phyloP scores from a whole-genome alignment of 1,139 yeast species.

The Candida glucosophila region DNA sequence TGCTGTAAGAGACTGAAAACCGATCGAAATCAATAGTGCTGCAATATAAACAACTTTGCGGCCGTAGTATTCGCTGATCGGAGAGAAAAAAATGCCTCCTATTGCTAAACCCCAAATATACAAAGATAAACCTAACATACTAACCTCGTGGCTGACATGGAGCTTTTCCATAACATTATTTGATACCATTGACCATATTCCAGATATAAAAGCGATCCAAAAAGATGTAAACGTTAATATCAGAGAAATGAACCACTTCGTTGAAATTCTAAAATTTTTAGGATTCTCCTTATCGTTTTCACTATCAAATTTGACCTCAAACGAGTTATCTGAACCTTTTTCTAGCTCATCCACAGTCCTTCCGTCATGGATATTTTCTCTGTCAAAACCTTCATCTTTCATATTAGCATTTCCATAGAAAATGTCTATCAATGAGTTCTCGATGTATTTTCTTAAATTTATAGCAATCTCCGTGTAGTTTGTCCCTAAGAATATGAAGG shows the following conservation, averaged over 20 bases:
- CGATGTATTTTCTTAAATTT: too few relatives aligned
- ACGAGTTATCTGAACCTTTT: too few relatives aligned
- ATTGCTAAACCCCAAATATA: conserved; percentile 23
- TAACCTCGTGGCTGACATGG: conserved; percentile 17
- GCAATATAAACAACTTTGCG: conserved; percentile 17
- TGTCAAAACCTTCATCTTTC: too few relatives aligned
- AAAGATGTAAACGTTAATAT: conserved; percentile 16
- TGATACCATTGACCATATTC: conserved; percentile 22
- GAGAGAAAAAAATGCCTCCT: conserved; percentile 25
- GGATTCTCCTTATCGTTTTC: too few relatives aligned
- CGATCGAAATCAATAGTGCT: conserved; percentile 14
- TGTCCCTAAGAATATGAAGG: too few relatives aligned
- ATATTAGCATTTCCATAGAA: too few relatives aligned
- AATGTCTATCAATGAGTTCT: too few relatives aligned
- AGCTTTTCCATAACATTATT: conserved; percentile 15
- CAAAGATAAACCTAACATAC: conserved; percentile 21
- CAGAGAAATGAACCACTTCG: conserved; percentile 21
- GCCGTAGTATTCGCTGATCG: conserved; percentile 26
- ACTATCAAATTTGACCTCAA: too few relatives aligned
- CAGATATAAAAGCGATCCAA: conserved; percentile 23
- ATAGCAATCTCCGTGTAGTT: too few relatives aligned
- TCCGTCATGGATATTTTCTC: too few relatives aligned
- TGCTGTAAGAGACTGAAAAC: conserved; percentile 20
- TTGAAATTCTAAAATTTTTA: too few relatives aligned
- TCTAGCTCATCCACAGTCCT: too few relatives aligned